phyloP scores from a whole-genome alignment of 805 yeast species.

The Yarrowia osloensis region DNA sequence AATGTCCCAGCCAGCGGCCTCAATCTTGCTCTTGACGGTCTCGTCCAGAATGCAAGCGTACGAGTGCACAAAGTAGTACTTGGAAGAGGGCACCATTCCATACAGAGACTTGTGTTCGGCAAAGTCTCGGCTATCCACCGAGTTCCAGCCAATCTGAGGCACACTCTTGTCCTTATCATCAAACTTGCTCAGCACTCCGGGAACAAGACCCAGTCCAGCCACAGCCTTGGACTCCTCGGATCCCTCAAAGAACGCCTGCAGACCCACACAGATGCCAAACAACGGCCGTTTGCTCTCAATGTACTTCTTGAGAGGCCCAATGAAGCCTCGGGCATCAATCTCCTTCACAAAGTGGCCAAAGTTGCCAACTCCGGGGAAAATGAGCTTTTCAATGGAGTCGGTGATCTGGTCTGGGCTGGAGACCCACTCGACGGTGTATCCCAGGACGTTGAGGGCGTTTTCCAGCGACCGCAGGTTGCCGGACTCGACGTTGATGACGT shows the following conservation, averaged over 20 bases:
- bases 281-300: slow-evolving; percentile 77
- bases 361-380: slow-evolving; percentile 97
- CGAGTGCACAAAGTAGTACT: slow-evolving; percentile 94
- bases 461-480: slow-evolving; percentile 89
- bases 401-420: slow-evolving; percentile 54
- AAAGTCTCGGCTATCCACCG: slow-evolving; percentile 32
- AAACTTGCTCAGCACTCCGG: slow-evolving; percentile 60
- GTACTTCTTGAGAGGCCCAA: slow-evolving; percentile 64
- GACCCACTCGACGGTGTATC: slow-evolving; percentile 49
- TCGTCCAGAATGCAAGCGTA: slow-evolving; percentile 63
- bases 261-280: slow-evolving; percentile 98
- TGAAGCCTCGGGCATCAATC: slow-evolving; percentile 61
- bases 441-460: slow-evolving; percentile 80
- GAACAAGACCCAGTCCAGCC: slow-evolving; percentile 62
- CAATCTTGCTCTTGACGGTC: slow-evolving; percentile 1
- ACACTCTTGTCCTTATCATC: slow-evolving; percentile 70
- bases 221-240: slow-evolving; percentile 72
- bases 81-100: slow-evolving; percentile 64
- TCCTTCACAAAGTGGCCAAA: slow-evolving; percentile 89
- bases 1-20: slow-evolving; percentile 62
- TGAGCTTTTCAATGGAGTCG: slow-evolving; percentile 52
- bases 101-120: slow-evolving; percentile 47
- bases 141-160: slow-evolving; percentile 97
- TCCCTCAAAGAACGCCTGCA: slow-evolving; percentile 76
- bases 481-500: slow-evolving; percentile 88